These are phyloP conservation scores for Cardiosporidium cionae DNA, from an alignment of 169 alveolate genomes.

Conservation along the genomic window DNA sequence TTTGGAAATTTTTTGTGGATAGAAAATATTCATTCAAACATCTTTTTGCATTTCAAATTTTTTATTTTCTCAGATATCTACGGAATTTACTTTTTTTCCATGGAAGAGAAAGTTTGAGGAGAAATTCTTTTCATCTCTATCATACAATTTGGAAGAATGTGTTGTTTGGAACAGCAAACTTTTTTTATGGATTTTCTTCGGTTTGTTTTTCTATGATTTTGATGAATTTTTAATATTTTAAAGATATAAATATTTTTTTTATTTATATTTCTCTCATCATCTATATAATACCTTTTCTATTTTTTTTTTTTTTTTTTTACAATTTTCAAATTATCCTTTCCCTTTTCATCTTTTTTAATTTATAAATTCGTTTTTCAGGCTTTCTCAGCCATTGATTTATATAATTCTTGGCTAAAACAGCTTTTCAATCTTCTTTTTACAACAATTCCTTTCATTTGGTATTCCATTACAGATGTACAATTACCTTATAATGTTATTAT, in stretches of 20 bases:
- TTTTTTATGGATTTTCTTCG: conserved; percentile 23
- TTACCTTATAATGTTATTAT: conserved; percentile 54
- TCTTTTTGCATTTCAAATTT: background rate
- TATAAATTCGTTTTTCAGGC: background rate
- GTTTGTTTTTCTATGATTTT: background rate
- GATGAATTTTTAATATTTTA: background rate
- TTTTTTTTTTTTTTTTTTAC: no score
- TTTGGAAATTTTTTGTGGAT: no score
- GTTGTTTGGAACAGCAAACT: conserved; percentile 23
- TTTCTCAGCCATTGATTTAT: conserved; percentile 57
- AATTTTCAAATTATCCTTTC: background rate
- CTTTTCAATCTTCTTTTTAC: conserved; percentile 57
- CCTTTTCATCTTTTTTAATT: background rate
- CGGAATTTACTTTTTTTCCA: conserved; percentile 62
- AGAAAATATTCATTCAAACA: no score
- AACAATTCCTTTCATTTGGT: conserved; percentile 53
- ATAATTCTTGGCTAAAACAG: conserved; percentile 62
- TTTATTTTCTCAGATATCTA: conserved; percentile 36
- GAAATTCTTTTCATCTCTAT: conserved; percentile 61
- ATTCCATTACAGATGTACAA: conserved; percentile 58
- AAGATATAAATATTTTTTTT: background rate
- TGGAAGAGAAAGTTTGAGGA: conserved; percentile 70
- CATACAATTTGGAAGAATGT: conserved; percentile 35
- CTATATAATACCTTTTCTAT: background rate
- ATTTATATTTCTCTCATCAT: background rate